Base-by-base conservation (phyloP, 345 rosid species). In the Reutealis trisperma region DNA sequence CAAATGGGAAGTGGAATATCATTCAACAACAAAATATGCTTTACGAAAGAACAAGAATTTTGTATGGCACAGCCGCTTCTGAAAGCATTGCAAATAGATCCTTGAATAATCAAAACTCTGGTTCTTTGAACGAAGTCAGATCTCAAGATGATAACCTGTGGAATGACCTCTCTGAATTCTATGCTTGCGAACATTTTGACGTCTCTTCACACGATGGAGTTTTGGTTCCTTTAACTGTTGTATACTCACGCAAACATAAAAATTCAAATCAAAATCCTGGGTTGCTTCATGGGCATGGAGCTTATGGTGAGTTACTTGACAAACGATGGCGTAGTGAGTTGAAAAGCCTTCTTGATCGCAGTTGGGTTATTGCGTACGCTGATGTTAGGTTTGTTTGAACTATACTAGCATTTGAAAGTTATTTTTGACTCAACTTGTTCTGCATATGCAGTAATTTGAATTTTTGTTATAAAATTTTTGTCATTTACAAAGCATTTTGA, bases 291-390 rank as follows among this genome's bases (percentile, higher is more conserved):
- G 98, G 93, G 30, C 97, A 96, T 81, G 97, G 99, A 86, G 97
- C 99, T 82, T 93, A 89, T 74, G 98, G 98, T 67, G 98, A 96
- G 85, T 63, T 88, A 64, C 95, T 92, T 19, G 97, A 92, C 82
- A 96, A 96, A 82, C 83, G 97, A 71, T 96, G 98, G 98, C 88
- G 83, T 75, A 87, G 88, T 81, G 99, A 96, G 85, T 82, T 93
- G 78, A 96, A 96, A 84, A 93, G 98, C 87, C 95, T 96, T 64
- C 98, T 96, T 72, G 99, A 93, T 84, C 97, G 98, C 76, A 96
- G 99, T 78, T 93, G 99, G 98, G 84, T 90, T 75, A 78, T 96
- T 85, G 97, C 97, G 68, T 96, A 87, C 91, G 98, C 99, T 69
- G 97, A 96, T 80, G 98, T 93, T 75, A 91, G 99, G 99, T 93